Evolutionary conservation across 495 filamentous ascomycete species (phyloP), one percentile per base, ranked within the genome.

Genomic region (Elasticomyces elasticus): DNA sequence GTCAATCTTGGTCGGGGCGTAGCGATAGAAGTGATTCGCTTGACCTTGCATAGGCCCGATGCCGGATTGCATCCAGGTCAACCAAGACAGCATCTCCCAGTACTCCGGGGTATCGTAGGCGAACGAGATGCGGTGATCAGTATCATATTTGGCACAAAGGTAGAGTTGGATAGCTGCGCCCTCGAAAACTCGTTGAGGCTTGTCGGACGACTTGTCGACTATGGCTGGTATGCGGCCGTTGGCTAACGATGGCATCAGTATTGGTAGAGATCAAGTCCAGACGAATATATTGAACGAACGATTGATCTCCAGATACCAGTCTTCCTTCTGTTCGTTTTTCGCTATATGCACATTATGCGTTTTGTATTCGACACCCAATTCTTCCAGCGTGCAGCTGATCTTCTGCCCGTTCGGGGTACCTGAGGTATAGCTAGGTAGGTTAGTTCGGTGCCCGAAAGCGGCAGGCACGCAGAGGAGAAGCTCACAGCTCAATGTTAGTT

Each of bases 1-100:
- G 56, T 82, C 72, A 61, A 92, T 88, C 69, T 79, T 86, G 65
- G 87, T 84, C 4, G 88, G 85, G 12, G 88, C 87, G 56, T 89
- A 92, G 64, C 86, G 79, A 37, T 67, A 69, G 67, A 92, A 94
- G 65, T 94, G 88, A 68, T 91, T 90, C 9, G 88, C 80, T 64
- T 85, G 11, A 85, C 51, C 51, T 63, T 94, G 87, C 86, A 90
- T 91, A 19, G 87, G 87, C 3, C 87, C 87, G 9, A 92, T 71
- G 12, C 87, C 87, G 1, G 81, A 81, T 64, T 84, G 71, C 59
- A 73, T 67, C 59, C 69, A 77, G 51, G 72, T 65, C 10, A 77
- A 24, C 74, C 74, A 77, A 33, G 66, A 68, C 2, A 73, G 52
- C 60, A 72, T 67, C 62, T 75, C 72, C 47, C 66, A 66, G 48